phyloP scores from a whole-genome alignment of 306 rosid species.

The Alnus rubra region DNA sequence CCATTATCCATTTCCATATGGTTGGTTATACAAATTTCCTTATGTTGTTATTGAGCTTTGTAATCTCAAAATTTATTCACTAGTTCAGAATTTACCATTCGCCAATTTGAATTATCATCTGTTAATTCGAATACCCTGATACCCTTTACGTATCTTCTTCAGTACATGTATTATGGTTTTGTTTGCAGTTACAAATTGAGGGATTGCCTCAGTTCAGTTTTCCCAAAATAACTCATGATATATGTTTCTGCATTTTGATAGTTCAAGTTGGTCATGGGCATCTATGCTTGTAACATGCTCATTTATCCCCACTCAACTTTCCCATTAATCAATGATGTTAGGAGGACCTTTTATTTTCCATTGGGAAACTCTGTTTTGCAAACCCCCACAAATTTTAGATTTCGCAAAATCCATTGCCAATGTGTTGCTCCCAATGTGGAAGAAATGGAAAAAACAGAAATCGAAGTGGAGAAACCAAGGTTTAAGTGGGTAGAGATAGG shows the following conservation, averaged over 20 bases:
- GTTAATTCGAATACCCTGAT: background rate
- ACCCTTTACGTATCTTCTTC: background rate
- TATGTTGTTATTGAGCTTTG: background rate
- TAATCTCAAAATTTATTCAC: background rate
- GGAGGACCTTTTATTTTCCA: slow-evolving; percentile 23
- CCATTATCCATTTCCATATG: background rate
- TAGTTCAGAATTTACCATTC: background rate
- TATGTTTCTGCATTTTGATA: background rate
- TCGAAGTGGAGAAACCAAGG: slow-evolving; percentile 34
- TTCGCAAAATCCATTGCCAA: slow-evolving; percentile 29
- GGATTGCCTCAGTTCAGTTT: background rate
- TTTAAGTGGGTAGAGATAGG: slow-evolving; percentile 65
- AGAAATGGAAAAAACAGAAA: slow-evolving; percentile 30
- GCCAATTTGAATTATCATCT: background rate
- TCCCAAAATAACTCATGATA: background rate
- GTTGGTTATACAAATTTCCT: background rate
- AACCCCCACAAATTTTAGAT: slow-evolving; percentile 26
- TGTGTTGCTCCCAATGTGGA: slow-evolving; percentile 32
- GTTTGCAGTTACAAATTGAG: slow-evolving; percentile 3
- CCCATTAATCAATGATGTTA: slow-evolving; percentile 22
- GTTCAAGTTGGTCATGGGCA: slow-evolving; percentile 35
- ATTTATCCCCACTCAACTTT: slow-evolving; percentile 32
- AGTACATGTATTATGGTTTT: background rate
- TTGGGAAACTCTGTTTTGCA: slow-evolving; percentile 4
- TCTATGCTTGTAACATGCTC: slow-evolving; percentile 33